These are phyloP conservation scores for Ceratobasidium sp. DNA, from an alignment of 1,284 basidiomycete species.

Conservation along the genomic window DNA sequence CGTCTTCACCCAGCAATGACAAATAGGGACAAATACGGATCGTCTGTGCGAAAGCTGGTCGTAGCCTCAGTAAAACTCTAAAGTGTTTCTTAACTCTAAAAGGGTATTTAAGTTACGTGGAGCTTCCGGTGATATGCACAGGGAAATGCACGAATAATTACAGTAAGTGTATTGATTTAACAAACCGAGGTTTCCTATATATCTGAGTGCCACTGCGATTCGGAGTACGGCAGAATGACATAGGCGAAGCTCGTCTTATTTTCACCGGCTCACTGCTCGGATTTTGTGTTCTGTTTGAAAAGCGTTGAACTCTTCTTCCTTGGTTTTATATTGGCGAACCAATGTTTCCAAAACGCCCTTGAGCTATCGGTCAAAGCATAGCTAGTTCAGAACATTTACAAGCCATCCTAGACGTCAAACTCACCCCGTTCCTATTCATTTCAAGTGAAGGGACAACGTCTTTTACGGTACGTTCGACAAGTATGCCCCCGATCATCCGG, in stretches of 20 bases:
- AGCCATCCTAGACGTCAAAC: constrained; percentile 45
- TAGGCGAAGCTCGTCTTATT: too few relatives aligned
- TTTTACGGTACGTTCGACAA: constrained; percentile 95
- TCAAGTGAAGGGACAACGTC: constrained; percentile 92
- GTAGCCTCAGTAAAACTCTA: too few relatives aligned
- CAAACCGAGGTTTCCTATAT: neutral
- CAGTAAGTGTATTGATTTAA: too few relatives aligned
- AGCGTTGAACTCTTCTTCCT: constrained; percentile 81
- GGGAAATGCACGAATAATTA: too few relatives aligned
- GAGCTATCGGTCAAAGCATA: constrained; percentile 75
- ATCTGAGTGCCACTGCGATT: neutral
- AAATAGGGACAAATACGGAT: too few relatives aligned
- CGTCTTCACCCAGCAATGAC: too few relatives aligned
- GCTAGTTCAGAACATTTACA: neutral
- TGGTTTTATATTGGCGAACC: constrained; percentile 83
- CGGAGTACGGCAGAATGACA: too few relatives aligned
- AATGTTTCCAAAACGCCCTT: constrained; percentile 77
- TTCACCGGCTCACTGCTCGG: constrained; percentile 16
- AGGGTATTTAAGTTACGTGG: too few relatives aligned
- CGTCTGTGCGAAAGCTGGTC: too few relatives aligned
- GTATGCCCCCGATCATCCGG: constrained; percentile 92
- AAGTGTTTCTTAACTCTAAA: too few relatives aligned
- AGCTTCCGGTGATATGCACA: too few relatives aligned
- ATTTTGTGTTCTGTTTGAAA: constrained; percentile 87
- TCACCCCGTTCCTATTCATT: constrained; percentile 82